Base-by-base conservation (phyloP, 352 stramenopile genomes). In the Phytophthora fragariaefolia region DNA sequence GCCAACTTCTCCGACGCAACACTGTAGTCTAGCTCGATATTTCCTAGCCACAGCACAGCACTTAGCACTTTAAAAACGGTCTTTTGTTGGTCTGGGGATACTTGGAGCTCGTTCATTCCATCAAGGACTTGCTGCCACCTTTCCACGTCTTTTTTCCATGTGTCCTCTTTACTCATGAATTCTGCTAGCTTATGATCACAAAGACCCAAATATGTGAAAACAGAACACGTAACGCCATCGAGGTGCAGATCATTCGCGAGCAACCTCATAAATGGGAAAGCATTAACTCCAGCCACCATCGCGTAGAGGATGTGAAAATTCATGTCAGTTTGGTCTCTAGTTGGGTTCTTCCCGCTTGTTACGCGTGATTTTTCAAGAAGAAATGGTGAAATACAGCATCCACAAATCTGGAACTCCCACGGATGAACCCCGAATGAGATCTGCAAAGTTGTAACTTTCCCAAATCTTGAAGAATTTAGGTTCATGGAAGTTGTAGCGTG, bases 241-340 rank as follows among this genome's bases (percentile, higher is more conserved):
- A 94, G 63, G n/a, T 58, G 58, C 9, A 92, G 57, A 9, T 80
- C 76, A 23, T 79, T 72, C 13, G 77, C 76, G 20, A 79, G 40
- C 13, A 72, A 60, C 13, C 48, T 55, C 64, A 82, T 74, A 23
- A 73, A 71, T 27, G 69, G 53, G 42, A 74, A 54, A 6, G 75
- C 69, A 18, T 89, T 91, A 23, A 87, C 69, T 12, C 80, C 85
- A 5, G 80, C 66, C 13, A 92, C 74, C 40, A 94, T 59, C 12
- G 83, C 73, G 66, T 94, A 94, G 20, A 94, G 76, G 10, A 91
- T 54, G 67, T 94, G 85, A 53, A 94, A 94, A 55, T 92, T 94
- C 53, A 71, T 63, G 15, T 82, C 74, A 27, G 34, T 54, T 22
- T 62, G 55, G 7, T 28, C 42, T 24, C 23, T 27, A 2, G 12